A percentile compares a stretch with the other conserved stretches of the same genome.
phyloP scores from a whole-genome alignment of 2,329 filamentous ascomycete species.

The Aspergillus hiratsukae region DNA sequence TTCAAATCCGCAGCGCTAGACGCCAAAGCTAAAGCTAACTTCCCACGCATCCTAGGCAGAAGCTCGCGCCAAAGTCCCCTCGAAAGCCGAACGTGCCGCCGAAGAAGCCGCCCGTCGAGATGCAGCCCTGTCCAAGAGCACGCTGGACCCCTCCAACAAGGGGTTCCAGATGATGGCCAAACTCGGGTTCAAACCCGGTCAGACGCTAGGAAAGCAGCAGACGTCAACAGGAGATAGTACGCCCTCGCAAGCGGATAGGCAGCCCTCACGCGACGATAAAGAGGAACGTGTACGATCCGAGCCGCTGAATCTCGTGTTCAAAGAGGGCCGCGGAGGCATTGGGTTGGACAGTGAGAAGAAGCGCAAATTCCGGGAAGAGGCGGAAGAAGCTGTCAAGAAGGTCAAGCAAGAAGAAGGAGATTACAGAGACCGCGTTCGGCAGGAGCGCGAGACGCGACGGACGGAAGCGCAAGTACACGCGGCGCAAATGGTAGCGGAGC shows the following conservation, averaged over 20 bases:
- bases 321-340: slow-evolving; percentile 76
- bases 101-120: slow-evolving; percentile 70
- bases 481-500: slow-evolving; percentile 78
- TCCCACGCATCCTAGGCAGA: slow-evolving; percentile 51
- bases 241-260: not conserved
- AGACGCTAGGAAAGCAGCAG: slow-evolving; percentile 62
- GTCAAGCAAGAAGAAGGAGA: slow-evolving; percentile 62
- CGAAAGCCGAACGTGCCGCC: slow-evolving; percentile 76
- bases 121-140: slow-evolving; percentile 67
- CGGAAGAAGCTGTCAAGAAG: slow-evolving; percentile 55
- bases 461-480: slow-evolving; percentile 66
- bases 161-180: slow-evolving; percentile 95
- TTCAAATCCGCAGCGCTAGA: slow-evolving; percentile 49
- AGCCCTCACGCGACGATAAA: not conserved
- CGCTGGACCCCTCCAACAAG: slow-evolving; percentile 72
- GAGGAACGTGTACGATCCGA: slow-evolving; percentile 52
- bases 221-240: not conserved
- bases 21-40: slow-evolving; percentile 33
- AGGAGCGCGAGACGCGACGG: slow-evolving; percentile 64
- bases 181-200: slow-evolving; percentile 80
- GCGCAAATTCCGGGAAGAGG: slow-evolving; percentile 64
- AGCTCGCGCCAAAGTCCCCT: slow-evolving; percentile 60
- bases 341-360: slow-evolving; percentile 81
- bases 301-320: slow-evolving; percentile 71
- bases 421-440: slow-evolving; percentile 67